These are phyloP conservation scores for Fusarium sublunatum DNA, from an alignment of 2,329 filamentous ascomycete genomes.

Conservation along the genomic window DNA sequence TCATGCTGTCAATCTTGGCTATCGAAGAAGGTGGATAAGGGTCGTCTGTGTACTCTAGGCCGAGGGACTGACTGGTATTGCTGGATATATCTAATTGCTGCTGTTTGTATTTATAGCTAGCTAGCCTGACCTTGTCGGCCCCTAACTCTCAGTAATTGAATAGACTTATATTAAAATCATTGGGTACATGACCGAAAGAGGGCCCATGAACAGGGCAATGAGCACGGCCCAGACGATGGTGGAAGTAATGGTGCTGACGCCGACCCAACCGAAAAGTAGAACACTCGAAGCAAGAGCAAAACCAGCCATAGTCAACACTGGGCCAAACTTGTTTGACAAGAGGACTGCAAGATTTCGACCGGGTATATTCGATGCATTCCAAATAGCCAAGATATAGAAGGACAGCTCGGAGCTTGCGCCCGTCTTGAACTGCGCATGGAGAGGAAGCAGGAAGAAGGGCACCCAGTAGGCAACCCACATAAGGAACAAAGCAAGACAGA, in stretches of 20 bases:
- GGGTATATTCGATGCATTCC: conserved; percentile 14
- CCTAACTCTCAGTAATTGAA: too few species aligned
- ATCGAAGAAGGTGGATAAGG: too few species aligned
- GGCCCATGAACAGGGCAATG: conserved; percentile 13
- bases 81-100: too few species aligned
- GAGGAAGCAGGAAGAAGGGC: conserved; percentile 13
- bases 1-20: too few species aligned
- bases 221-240: conserved; percentile 10
- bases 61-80: too few species aligned
- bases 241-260: conserved; percentile 3
- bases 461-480: conserved; percentile 19
- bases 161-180: too few species aligned
- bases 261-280: conserved; percentile 13
- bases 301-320: too few species aligned
- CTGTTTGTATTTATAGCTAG: too few species aligned
- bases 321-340: conserved; percentile 11
- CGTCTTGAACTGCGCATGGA: conserved; percentile 12
- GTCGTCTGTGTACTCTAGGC: too few species aligned
- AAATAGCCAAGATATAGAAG: conserved; percentile 11
- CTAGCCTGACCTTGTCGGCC: too few species aligned
- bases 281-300: conserved; percentile 1
- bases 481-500: conserved; percentile 11
- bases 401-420: conserved; percentile 9
- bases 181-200: conserved; percentile 11
- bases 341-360: conserved; percentile 11